These are phyloP conservation scores for Aspergillus neoniger DNA, from an alignment of 2,329 filamentous ascomycete genomes.

Conservation along the genomic window DNA sequence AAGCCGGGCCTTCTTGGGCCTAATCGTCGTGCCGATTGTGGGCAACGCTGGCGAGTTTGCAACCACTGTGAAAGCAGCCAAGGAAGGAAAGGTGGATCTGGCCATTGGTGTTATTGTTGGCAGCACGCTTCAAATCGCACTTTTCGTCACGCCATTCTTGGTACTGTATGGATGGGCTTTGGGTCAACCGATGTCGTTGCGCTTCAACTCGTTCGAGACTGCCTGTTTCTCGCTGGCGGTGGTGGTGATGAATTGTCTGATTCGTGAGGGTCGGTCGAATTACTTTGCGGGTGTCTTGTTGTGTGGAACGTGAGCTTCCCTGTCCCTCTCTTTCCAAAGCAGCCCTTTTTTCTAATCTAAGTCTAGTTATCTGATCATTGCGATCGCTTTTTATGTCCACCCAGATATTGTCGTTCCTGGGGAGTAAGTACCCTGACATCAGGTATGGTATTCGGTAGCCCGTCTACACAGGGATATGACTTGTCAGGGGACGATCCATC, in stretches of 20 bases:
- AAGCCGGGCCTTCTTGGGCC: constrained; percentile 59
- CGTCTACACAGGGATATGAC: neutral
- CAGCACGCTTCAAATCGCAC: constrained; percentile 57
- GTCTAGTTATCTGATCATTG: constrained; percentile 21
- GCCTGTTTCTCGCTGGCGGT: constrained; percentile 24
- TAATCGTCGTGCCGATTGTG: constrained; percentile 59
- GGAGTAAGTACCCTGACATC: neutral
- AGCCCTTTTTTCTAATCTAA: constrained; percentile 4
- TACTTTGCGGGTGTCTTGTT: constrained; percentile 24
- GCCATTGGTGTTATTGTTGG: constrained; percentile 59
- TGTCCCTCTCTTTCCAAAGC: neutral
- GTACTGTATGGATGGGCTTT: constrained; percentile 60
- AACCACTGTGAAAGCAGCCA: constrained; percentile 56
- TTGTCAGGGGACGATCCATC: neutral
- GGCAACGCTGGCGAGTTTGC: constrained; percentile 61
- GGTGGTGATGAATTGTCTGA: constrained; percentile 25
- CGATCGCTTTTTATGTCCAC: constrained; percentile 23
- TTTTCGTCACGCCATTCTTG: constrained; percentile 59
- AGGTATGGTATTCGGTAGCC: neutral
- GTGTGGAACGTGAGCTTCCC: constrained; percentile 22
- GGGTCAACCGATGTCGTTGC: constrained; percentile 48
- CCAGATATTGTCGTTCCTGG: constrained; percentile 10
- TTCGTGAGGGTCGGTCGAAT: constrained; percentile 22
- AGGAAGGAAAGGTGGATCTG: constrained; percentile 61
- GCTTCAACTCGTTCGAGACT: constrained; percentile 23